phyloP scores from a whole-genome alignment of 179 eudicot genomes.

The Corrigiola litoralis region DNA sequence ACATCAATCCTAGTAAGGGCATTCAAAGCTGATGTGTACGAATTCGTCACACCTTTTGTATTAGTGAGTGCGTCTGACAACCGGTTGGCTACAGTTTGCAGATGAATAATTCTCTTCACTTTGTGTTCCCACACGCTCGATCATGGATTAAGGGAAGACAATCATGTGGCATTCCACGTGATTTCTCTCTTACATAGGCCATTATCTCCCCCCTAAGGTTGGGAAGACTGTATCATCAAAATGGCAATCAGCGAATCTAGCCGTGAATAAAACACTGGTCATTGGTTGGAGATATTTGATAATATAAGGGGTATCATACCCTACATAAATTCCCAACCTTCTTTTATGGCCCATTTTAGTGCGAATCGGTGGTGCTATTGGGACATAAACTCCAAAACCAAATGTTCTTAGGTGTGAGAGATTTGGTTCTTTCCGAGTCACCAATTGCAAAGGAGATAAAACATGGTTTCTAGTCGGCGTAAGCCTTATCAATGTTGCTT shows the following conservation, averaged over 20 bases:
- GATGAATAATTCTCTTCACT: not conserved
- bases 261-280: conserved; percentile 7
- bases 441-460: not conserved
- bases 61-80: not conserved
- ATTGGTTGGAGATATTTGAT: conserved; percentile 3
- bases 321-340: not conserved
- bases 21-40: not conserved
- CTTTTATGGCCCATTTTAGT: conserved; percentile 2
- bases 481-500: not conserved
- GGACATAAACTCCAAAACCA: not conserved
- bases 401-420: not conserved
- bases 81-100: not conserved
- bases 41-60: not conserved
- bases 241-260: conserved; percentile 5
- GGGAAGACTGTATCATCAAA: conserved; percentile 1
- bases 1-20: not conserved
- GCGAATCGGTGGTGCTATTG: not conserved
- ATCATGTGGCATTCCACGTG: not conserved
- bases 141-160: not conserved
- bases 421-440: conserved; percentile 1
- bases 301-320: not conserved
- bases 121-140: not conserved
- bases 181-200: not conserved
- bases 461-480: not conserved
- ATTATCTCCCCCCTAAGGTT: not conserved